These are phyloP conservation scores for Xerocomellus intermedius DNA, from an alignment of 768 basidiomycete species.

Conservation along the genomic window DNA sequence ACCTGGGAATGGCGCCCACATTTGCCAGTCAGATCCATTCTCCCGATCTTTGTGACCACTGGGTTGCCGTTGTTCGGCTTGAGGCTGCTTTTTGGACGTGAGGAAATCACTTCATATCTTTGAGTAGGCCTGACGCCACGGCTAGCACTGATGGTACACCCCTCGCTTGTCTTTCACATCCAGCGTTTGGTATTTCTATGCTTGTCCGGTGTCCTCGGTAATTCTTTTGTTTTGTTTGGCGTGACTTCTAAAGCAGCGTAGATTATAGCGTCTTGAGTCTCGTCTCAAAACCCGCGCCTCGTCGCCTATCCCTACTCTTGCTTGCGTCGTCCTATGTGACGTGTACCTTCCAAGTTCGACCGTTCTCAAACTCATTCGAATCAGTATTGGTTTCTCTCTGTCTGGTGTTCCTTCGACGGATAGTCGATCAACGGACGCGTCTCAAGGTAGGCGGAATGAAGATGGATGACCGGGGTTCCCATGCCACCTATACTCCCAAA, in stretches of 20 bases:
- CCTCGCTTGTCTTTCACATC: slow-evolving; percentile 25
- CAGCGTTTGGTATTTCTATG: slow-evolving; percentile 33
- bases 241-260: slow-evolving; percentile 9
- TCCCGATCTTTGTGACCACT: slow-evolving; percentile 33
- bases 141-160: slow-evolving; percentile 1
- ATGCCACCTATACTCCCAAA: background rate
- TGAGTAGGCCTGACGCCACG: slow-evolving; percentile 4
- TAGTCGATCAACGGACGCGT: slow-evolving; percentile 6
- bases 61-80: slow-evolving; percentile 31
- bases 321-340: slow-evolving; percentile 38
- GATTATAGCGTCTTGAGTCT: slow-evolving; percentile 28
- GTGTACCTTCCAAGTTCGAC: slow-evolving; percentile 38
- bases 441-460: background rate
- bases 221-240: background rate
- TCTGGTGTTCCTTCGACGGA: slow-evolving; percentile 24
- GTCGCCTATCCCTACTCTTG: slow-evolving; percentile 25
- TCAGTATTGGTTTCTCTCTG: slow-evolving; percentile 31
- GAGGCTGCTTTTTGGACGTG: slow-evolving; percentile 21
- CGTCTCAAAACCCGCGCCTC: slow-evolving; percentile 14
- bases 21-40: slow-evolving; percentile 37
- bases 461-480: background rate
- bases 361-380: slow-evolving; percentile 41
- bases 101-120: slow-evolving; percentile 6
- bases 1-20: slow-evolving; percentile 40
- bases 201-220: slow-evolving; percentile 36